Conservation (phyloP, 2,329 filamentous ascomycete genomes). For the Talaromyces funiculosus region DNA sequence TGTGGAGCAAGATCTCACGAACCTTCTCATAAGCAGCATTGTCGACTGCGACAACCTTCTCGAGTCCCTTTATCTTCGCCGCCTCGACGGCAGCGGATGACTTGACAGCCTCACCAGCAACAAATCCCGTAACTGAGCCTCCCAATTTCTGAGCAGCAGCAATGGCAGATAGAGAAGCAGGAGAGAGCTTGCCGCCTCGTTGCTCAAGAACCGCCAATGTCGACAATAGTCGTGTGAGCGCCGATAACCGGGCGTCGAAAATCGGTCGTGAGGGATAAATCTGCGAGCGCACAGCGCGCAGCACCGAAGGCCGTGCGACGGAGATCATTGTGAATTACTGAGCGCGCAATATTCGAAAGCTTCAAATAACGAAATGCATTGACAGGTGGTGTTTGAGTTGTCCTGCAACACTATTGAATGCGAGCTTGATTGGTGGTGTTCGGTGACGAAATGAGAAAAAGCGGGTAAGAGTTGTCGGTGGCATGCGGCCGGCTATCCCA, state of each 20-base stretch:
- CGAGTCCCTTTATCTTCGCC: conserved; percentile 81
- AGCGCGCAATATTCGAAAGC: background rate
- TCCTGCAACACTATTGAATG: conserved; percentile 7
- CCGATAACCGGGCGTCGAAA: conserved; percentile 48
- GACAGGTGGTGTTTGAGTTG: background rate
- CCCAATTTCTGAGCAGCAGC: conserved; percentile 83
- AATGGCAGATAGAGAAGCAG: conserved; percentile 75
- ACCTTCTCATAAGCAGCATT: conserved; percentile 92
- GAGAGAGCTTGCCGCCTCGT: conserved; percentile 77
- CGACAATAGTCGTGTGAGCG: conserved; percentile 67
- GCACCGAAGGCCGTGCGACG: conserved; percentile 34
- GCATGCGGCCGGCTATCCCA: background rate
- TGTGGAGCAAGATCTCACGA: conserved; percentile 7
- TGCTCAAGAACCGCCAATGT: conserved; percentile 91
- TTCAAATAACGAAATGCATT: background rate
- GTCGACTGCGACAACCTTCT: conserved; percentile 85
- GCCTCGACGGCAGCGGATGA: conserved; percentile 68
- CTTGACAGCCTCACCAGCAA: conserved; percentile 76
- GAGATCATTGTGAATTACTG: conserved; percentile 18
- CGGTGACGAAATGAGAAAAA: conserved; percentile 4
- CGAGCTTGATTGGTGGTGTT: background rate
- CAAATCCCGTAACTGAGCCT: conserved; percentile 76
- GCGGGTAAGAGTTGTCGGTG: background rate
- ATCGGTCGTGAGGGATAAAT: conserved; percentile 35
- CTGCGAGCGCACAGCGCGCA: conserved; percentile 43